Evolutionary conservation across 371 early-diverging fungal genomes (phyloP).

Genomic region (Apophysomyces sp.): DNA sequence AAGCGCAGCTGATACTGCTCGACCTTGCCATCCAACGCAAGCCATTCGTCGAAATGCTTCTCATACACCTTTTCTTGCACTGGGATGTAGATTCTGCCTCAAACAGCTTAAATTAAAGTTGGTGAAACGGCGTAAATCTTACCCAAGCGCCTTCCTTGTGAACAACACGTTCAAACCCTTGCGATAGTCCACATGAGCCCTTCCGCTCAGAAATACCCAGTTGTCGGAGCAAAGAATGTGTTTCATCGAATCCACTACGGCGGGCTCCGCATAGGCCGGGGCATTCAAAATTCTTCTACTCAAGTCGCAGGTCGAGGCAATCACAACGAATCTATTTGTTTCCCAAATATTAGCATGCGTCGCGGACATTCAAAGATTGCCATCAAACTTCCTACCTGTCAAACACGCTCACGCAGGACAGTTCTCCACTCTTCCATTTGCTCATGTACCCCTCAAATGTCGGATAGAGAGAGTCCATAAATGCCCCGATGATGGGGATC

Average conservation of each 20-base stretch:
- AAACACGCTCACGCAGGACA: slow-evolving; percentile 56
- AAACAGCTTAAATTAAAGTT: neutral
- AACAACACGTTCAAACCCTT: slow-evolving; percentile 51
- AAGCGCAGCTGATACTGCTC: slow-evolving; percentile 46
- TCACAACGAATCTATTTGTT: slow-evolving; percentile 47
- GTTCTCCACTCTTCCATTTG: slow-evolving; percentile 56
- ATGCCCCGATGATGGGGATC: slow-evolving; percentile 54
- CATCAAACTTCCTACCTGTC: slow-evolving; percentile 40
- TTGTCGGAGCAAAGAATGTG: slow-evolving; percentile 50
- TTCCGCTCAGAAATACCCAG: slow-evolving; percentile 54
- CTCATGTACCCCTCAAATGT: slow-evolving; percentile 56
- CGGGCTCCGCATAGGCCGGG: slow-evolving; percentile 44
- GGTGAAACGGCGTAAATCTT: neutral
- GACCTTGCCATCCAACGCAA: slow-evolving; percentile 33
- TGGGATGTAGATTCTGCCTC: slow-evolving; percentile 43
- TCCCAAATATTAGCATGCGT: neutral
- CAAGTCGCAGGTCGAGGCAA: slow-evolving; percentile 53
- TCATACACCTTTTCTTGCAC: slow-evolving; percentile 48
- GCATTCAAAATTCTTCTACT: slow-evolving; percentile 51
- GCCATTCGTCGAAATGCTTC: slow-evolving; percentile 47
- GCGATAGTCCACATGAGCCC: slow-evolving; percentile 49
- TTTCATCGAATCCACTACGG: slow-evolving; percentile 51
- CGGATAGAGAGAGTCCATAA: slow-evolving; percentile 52
- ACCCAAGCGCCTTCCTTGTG: slow-evolving; percentile 51
- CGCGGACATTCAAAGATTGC: neutral